Evolutionary conservation across 2,329 filamentous ascomycete species (phyloP).

Genomic region (Aureobasidium melanogenum): DNA sequence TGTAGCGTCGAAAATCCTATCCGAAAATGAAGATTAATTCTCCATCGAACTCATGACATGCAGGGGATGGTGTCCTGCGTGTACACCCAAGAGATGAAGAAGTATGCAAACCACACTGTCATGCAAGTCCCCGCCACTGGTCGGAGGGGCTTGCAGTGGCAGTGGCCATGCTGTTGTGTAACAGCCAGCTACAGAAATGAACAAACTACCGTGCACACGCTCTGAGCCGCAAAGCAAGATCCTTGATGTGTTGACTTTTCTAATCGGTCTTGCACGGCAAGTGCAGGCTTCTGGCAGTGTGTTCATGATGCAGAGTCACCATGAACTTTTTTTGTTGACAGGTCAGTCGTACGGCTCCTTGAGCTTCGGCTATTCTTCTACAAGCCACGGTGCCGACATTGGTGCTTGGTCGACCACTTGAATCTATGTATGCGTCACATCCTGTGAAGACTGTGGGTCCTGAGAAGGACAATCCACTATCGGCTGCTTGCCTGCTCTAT

Average conservation of each 20-base stretch:
- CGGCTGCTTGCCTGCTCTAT: constrained; percentile 1
- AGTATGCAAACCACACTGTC: constrained; percentile 10
- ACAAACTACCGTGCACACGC: constrained; percentile 1
- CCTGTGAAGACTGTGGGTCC: neutral
- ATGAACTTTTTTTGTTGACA: neutral
- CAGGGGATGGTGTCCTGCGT: constrained; percentile 2
- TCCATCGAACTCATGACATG: constrained; percentile 1
- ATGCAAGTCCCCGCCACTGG: constrained; percentile 7
- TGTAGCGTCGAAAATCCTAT: neutral
- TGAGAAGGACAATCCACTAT: neutral
- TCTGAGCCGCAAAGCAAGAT: neutral
- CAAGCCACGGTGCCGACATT: neutral
- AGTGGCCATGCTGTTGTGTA: constrained; percentile 12
- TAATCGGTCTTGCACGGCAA: neutral
- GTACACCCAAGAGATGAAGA: constrained; percentile 7
- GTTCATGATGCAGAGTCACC: neutral
- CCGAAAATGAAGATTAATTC: constrained; percentile 5
- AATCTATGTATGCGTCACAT: neutral
- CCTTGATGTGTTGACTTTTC: neutral
- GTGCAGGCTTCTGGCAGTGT: constrained; percentile 5
- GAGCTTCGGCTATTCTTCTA: neutral
- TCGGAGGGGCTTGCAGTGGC: constrained; percentile 10
- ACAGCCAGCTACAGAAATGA: constrained; percentile 5
- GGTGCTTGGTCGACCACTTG: neutral
- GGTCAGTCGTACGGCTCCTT: neutral